Base-by-base conservation (phyloP, 208 protist species). In the Trypanosoma rangeli region DNA sequence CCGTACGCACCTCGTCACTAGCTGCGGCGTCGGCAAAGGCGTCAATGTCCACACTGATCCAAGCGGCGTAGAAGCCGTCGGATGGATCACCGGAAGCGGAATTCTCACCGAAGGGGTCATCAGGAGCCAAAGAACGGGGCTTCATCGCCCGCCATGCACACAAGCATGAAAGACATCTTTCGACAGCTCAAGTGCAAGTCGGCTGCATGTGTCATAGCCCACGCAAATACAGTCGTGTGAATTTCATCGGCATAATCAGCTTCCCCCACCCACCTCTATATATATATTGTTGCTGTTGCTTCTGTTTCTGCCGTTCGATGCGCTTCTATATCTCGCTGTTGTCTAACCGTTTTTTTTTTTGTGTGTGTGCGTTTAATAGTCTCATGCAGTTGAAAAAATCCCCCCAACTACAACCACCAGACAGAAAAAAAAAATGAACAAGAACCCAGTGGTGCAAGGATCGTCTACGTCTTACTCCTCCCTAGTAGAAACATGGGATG, bases 101-200 rank as follows among this genome's bases (percentile, higher is more conserved):
- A 24, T 65, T 59, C 70, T 92, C 89, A n/a, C 85, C 86, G 48
- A 94, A 92, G 2, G 89, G 89, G 59, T 94, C 89, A 64, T 92
- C 84, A 0, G 80, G 70, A 12, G 74, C 20, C 1, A 90, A 74
- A 0, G 84, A 91, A 48, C 84, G 82, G 16, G 74, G 85, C 58
- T 82, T 70, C 53, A 76, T 75, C 39, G 56, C 4, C 8, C 73
- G 65, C 20, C 44, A 42, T 1, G 49, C 37, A 64, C 18, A 31
- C 9, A 22, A 56, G 1, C 53, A 5, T 28, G 52, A 4, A 44
- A 4, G 10, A 33, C 2, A 55, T 0, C 0, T n/a, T n/a, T 0
- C 60, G 28, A 12, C 24, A 12, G 31, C 16, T 1, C 15, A 26
- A 33, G n/a, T 55, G 22, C 8, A 9, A 13, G 18, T 48, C 1